Conservation (phyloP, 768 basidiomycete genomes). For the Psilocybe azurescens region DNA sequence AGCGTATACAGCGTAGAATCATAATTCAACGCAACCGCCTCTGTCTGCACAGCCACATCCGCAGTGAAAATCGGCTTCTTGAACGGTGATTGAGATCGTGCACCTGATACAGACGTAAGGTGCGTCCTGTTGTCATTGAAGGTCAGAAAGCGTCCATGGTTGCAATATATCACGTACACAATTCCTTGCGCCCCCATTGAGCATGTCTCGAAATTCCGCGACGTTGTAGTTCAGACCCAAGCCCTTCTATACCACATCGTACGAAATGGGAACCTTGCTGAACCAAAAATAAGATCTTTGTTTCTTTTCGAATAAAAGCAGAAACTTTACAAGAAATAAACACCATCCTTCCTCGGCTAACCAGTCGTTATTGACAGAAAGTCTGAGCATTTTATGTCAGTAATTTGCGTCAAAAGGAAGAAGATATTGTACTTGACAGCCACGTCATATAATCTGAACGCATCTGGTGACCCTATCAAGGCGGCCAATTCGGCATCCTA, state of each 20-base stretch:
- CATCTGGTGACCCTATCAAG: constrained; percentile 56
- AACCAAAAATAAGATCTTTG: constrained; percentile 8
- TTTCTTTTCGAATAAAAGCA: not conserved
- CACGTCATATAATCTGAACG: constrained; percentile 70
- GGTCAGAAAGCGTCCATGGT: constrained; percentile 2
- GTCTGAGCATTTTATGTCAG: constrained; percentile 35
- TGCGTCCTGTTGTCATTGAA: constrained; percentile 43
- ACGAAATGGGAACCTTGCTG: constrained; percentile 78
- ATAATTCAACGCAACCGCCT: constrained; percentile 36
- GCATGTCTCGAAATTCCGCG: constrained; percentile 68
- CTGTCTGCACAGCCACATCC: constrained; percentile 71
- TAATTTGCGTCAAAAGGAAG: not conserved
- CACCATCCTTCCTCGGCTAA: constrained; percentile 75
- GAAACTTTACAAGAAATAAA: constrained; percentile 55
- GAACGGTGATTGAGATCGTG: constrained; percentile 49
- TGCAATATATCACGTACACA: constrained; percentile 48
- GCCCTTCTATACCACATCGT: constrained; percentile 64
- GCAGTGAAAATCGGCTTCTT: constrained; percentile 62
- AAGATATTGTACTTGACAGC: constrained; percentile 60
- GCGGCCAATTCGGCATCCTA: constrained; percentile 78
- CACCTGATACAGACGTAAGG: constrained; percentile 51
- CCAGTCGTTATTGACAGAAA: constrained; percentile 73
- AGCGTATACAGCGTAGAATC: constrained; percentile 31
- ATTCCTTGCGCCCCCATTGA: constrained; percentile 77
- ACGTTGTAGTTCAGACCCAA: constrained; percentile 70